A percentile compares a stretch with the other conserved stretches of the same genome.
Conservation (phyloP, 352 stramenopile species). For the Globisporangium sylvaticum region DNA sequence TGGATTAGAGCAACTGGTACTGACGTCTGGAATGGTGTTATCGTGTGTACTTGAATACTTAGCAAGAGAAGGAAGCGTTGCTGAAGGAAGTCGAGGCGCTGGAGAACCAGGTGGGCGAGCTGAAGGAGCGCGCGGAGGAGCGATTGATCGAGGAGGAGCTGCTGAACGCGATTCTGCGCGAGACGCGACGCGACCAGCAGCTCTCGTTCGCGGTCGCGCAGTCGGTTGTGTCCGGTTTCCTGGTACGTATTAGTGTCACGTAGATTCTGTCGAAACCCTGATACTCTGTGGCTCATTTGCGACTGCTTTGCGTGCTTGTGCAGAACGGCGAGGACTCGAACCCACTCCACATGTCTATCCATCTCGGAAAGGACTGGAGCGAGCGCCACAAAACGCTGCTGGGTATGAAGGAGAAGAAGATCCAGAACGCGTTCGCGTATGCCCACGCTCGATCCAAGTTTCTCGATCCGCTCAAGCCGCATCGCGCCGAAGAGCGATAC, state of each 20-base stretch:
- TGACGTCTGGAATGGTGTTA: neutral
- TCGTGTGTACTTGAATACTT: too few relatives aligned
- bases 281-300: too few relatives aligned
- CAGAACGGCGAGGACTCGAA: too few relatives aligned
- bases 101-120: conserved; percentile 25
- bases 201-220: conserved; percentile 19
- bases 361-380: conserved; percentile 11
- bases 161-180: conserved; percentile 12
- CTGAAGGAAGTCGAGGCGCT: conserved; percentile 29
- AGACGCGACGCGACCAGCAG: conserved; percentile 26
- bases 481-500: conserved; percentile 24
- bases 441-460: too few relatives aligned
- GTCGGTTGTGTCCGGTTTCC: too few relatives aligned
- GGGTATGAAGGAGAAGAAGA: too few relatives aligned
- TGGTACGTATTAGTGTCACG: too few relatives aligned
- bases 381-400: neutral
- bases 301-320: too few relatives aligned
- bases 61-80: conserved; percentile 37
- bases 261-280: too few relatives aligned
- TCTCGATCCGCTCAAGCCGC: conserved; percentile 1
- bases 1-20: too few relatives aligned
- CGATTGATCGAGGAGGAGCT: conserved; percentile 12
- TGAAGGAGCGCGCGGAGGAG: conserved; percentile 29
- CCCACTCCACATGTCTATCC: too few relatives aligned
- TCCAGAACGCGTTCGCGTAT: too few relatives aligned